A percentile compares a stretch with the other conserved stretches of the same genome.
Evolutionary conservation across 108 stramenopile genomes (phyloP).

Genomic region (Hondaea fermentalgiana): DNA sequence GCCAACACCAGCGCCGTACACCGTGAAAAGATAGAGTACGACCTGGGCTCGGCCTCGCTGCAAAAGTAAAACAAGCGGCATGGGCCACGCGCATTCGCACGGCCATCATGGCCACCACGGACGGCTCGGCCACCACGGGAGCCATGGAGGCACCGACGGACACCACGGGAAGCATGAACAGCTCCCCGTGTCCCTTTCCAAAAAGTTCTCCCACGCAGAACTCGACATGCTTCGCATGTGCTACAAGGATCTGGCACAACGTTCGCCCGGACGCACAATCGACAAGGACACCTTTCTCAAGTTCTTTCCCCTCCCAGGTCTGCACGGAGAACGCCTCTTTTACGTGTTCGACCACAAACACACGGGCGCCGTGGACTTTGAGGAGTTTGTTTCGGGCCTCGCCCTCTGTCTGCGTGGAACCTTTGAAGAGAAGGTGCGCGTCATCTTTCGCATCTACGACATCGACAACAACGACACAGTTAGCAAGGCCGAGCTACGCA

Average conservation of each 20-base stretch:
- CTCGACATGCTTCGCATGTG: constrained; percentile 39
- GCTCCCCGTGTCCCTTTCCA: background rate
- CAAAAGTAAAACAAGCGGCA: too few relatives aligned
- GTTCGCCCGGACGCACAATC: constrained; percentile 34
- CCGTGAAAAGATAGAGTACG: too few relatives aligned
- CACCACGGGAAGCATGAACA: background rate
- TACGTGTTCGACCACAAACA: constrained; percentile 42
- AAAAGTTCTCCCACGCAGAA: constrained; percentile 3
- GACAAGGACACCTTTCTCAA: constrained; percentile 53
- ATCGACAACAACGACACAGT: constrained; percentile 30
- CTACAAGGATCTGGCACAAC: constrained; percentile 44
- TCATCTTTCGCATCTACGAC: constrained; percentile 41
- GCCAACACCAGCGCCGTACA: too few relatives aligned
- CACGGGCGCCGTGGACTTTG: constrained; percentile 38
- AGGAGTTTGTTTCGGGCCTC: constrained; percentile 48
- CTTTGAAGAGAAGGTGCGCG: constrained; percentile 41
- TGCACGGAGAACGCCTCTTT: constrained; percentile 51
- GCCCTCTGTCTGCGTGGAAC: constrained; percentile 38
- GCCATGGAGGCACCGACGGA: background rate
- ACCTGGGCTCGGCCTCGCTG: too few relatives aligned
- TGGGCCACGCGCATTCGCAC: too few relatives aligned
- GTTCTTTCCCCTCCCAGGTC: constrained; percentile 48
- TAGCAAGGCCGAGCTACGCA: constrained; percentile 32
- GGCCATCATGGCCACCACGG: too few relatives aligned
- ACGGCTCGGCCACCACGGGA: too few relatives aligned